These are phyloP conservation scores for Davidsoniella virescens DNA, from an alignment of 2,329 filamentous ascomycete genomes.

Conservation along the genomic window DNA sequence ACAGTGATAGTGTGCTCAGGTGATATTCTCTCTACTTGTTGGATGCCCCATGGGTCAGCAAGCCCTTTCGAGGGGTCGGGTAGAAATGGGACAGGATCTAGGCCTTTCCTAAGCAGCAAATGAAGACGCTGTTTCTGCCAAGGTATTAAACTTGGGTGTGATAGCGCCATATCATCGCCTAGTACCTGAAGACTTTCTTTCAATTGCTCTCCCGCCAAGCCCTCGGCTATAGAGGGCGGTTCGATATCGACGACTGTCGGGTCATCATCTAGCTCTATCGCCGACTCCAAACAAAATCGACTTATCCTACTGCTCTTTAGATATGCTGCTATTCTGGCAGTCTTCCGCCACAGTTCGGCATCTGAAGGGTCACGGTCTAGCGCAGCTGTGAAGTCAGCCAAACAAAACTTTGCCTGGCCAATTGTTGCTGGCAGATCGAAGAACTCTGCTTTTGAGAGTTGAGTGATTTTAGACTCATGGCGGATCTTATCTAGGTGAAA, in stretches of 20 bases:
- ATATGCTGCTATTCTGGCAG: constrained; percentile 41
- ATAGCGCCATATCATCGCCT: constrained; percentile 37
- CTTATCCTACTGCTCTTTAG: constrained; percentile 40
- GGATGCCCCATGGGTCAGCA: neutral
- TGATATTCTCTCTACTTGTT: neutral
- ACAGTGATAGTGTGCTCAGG: constrained; percentile 5
- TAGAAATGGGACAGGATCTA: constrained; percentile 47
- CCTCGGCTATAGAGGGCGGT: constrained; percentile 46
- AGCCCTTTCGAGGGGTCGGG: constrained; percentile 32
- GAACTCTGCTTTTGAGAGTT: constrained; percentile 18
- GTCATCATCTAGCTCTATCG: constrained; percentile 51
- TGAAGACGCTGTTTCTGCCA: constrained; percentile 38
- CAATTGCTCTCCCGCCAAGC: constrained; percentile 45
- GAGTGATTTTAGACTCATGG: constrained; percentile 26
- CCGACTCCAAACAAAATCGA: constrained; percentile 48
- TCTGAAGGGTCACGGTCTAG: constrained; percentile 51
- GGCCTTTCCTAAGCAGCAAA: constrained; percentile 31
- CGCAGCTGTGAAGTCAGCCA: constrained; percentile 41
- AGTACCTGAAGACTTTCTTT: constrained; percentile 38
- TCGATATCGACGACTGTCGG: constrained; percentile 45
- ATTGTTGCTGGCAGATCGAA: constrained; percentile 24
- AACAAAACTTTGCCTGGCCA: constrained; percentile 27
- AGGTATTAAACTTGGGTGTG: constrained; percentile 44
- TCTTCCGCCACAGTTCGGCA: constrained; percentile 47
- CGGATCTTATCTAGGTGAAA: constrained; percentile 66